Evolutionary conservation across 2,329 filamentous ascomycete genomes (phyloP).

Genomic region (Aureobasidium melanogenum): DNA sequence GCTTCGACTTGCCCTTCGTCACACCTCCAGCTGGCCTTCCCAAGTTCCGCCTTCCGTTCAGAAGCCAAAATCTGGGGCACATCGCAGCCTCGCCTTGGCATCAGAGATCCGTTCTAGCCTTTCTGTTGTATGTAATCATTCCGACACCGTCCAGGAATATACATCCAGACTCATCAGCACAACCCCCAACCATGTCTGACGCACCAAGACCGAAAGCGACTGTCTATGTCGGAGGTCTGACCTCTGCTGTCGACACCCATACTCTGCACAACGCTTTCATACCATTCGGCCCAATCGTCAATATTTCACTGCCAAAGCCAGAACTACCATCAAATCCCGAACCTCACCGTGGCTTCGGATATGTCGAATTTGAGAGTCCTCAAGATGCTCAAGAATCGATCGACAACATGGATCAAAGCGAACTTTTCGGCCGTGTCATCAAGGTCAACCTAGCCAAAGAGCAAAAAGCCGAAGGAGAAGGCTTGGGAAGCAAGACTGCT

Average conservation of each 20-base stretch:
- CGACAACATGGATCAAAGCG: constrained; percentile 97
- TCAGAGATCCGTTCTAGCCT: background rate
- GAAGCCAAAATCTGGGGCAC: background rate
- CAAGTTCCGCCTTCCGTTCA: background rate
- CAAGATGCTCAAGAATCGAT: constrained; percentile 90
- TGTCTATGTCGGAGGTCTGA: constrained; percentile 83
- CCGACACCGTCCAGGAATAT: constrained; percentile 11
- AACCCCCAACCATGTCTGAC: constrained; percentile 61
- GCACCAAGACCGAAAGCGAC: constrained; percentile 78
- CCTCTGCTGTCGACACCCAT: constrained; percentile 63
- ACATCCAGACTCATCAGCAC: background rate
- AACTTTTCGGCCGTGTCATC: constrained; percentile 85
- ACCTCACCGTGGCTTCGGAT: constrained; percentile 84
- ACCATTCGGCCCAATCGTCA: constrained; percentile 90
- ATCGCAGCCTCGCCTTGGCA: constrained; percentile 8
- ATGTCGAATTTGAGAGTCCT: constrained; percentile 84
- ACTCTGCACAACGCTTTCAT: constrained; percentile 86
- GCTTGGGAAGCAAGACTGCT: constrained; percentile 84
- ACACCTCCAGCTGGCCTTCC: constrained; percentile 3
- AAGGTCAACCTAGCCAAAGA: constrained; percentile 89
- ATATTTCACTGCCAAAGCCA: constrained; percentile 82
- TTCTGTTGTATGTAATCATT: background rate
- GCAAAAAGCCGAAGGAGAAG: constrained; percentile 80
- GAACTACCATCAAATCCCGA: constrained; percentile 72
- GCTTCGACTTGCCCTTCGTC: constrained; percentile 6